Conservation (phyloP, 495 filamentous ascomycete species). For the Parathielavia appendiculata region DNA sequence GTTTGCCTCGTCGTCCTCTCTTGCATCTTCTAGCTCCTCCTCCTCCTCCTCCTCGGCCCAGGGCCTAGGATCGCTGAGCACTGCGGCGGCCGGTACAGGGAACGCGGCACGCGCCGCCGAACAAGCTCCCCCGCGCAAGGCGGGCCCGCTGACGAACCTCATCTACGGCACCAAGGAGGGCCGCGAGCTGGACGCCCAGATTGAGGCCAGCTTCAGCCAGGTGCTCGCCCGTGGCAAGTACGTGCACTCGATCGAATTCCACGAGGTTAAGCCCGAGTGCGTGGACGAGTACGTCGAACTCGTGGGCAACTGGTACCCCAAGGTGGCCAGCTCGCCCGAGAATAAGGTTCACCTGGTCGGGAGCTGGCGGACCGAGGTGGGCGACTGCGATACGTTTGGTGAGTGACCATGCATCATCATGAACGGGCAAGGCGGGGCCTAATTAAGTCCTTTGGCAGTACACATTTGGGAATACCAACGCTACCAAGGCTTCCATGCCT, state of each 20-base stretch:
- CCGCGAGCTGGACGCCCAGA: slow-evolving; percentile 83
- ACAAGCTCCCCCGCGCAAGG: slow-evolving; percentile 42
- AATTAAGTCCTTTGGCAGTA: slow-evolving; percentile 48
- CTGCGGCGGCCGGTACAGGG: slow-evolving; percentile 43
- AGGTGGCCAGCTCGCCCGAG: slow-evolving; percentile 70
- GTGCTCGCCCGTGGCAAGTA: slow-evolving; percentile 95
- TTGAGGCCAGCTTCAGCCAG: slow-evolving; percentile 90
- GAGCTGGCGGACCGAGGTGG: slow-evolving; percentile 97
- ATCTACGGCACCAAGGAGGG: slow-evolving; percentile 97
- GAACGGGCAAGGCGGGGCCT: too few species aligned
- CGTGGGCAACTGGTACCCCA: slow-evolving; percentile 89
- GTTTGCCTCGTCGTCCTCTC: slow-evolving; percentile 36
- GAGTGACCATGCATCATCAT: slow-evolving; percentile 24
- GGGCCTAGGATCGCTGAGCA: slow-evolving; percentile 64
- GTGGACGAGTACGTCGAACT: slow-evolving; percentile 92
- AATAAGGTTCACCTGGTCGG: slow-evolving; percentile 95
- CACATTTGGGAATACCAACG: slow-evolving; percentile 99
- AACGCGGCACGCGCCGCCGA: slow-evolving; percentile 41
- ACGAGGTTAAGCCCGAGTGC: slow-evolving; percentile 91
- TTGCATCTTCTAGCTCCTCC: slow-evolving; percentile 53
- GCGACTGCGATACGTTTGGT: slow-evolving; percentile 97
- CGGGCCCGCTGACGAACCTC: slow-evolving; percentile 57
- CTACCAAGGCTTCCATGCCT: slow-evolving; percentile 92
- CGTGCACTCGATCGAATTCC: slow-evolving; percentile 95
- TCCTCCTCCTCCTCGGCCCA: slow-evolving; percentile 31